These are phyloP conservation scores for Blastomyces percursus DNA, from an alignment of 2,329 filamentous ascomycete genomes.

Conservation along the genomic window DNA sequence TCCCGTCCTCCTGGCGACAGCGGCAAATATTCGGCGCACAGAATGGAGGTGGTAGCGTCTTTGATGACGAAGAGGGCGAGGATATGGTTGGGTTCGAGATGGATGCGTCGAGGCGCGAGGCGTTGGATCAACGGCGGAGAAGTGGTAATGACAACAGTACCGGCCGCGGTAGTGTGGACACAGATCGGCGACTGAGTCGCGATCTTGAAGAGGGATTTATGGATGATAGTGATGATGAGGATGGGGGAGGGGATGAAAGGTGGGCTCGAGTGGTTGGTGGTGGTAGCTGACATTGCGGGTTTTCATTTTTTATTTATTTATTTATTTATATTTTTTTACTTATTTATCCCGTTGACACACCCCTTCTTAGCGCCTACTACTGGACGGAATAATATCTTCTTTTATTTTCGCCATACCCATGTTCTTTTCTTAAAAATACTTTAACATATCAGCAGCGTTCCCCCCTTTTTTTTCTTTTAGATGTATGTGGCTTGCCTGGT, in stretches of 20 bases:
- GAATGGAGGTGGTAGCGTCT: slow-evolving; percentile 33
- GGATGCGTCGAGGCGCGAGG: slow-evolving; percentile 36
- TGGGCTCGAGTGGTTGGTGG: neutral
- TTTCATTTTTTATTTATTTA: neutral
- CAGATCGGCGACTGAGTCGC: slow-evolving; percentile 54
- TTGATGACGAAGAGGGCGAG: slow-evolving; percentile 58
- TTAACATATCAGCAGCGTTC: neutral
- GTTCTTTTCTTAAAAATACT: neutral
- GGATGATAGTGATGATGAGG: slow-evolving; percentile 59
- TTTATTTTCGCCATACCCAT: neutral
- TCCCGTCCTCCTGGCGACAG: slow-evolving; percentile 35
- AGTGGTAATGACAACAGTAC: slow-evolving; percentile 25
- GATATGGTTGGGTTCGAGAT: slow-evolving; percentile 44
- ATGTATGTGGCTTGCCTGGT: too few species aligned
- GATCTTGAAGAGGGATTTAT: slow-evolving; percentile 68
- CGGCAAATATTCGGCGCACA: slow-evolving; percentile 32
- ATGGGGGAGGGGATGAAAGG: neutral
- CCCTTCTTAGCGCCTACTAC: neutral
- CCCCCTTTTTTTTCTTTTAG: neutral
- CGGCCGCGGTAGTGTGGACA: slow-evolving; percentile 20
- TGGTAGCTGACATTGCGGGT: neutral
- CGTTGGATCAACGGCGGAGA: slow-evolving; percentile 35
- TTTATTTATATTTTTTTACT: neutral
- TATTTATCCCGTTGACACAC: too few species aligned
- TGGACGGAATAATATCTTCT: neutral